These are phyloP conservation scores for Pseudozyma pruni DNA, from an alignment of 1,284 basidiomycete species.

Conservation along the genomic window DNA sequence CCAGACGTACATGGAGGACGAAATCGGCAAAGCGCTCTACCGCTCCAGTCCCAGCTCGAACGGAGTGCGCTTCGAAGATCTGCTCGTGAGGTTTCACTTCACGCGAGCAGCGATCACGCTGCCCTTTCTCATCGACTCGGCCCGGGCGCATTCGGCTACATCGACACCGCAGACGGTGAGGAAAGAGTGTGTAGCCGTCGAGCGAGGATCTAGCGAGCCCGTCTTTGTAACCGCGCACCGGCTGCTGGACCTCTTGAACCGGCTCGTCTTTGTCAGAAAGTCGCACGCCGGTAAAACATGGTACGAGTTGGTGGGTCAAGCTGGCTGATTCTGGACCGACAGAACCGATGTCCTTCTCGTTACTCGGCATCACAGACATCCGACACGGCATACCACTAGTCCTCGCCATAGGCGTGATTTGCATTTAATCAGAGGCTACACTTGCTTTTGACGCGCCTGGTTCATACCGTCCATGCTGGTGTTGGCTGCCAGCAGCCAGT, in stretches of 20 bases:
- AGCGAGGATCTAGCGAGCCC: constrained; percentile 19
- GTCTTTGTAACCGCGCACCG: constrained; percentile 31
- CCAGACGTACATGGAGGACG: constrained; percentile 42
- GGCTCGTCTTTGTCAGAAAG: constrained; percentile 31
- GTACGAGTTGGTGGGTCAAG: constrained; percentile 35
- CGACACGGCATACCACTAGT: too few relatives aligned
- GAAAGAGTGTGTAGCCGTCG: constrained; percentile 23
- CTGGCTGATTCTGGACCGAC: constrained; percentile 2
- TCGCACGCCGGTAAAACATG: constrained; percentile 8
- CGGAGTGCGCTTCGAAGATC: constrained; percentile 19
- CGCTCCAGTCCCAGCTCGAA: not conserved
- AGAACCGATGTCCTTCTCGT: too few relatives aligned
- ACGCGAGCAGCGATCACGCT: constrained; percentile 32
- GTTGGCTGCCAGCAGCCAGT: constrained; percentile 39
- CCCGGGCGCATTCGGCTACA: not conserved
- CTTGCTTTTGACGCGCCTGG: constrained; percentile 18
- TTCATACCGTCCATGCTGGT: constrained; percentile 39
- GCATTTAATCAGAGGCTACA: not conserved
- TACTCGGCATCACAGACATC: too few relatives aligned
- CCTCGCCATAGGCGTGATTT: not conserved
- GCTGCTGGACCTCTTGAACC: constrained; percentile 16
- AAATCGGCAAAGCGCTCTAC: constrained; percentile 26
- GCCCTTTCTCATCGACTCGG: constrained; percentile 16
- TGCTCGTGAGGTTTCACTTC: constrained; percentile 35
- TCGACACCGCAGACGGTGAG: constrained; percentile 13